Base-by-base conservation (phyloP, 768 basidiomycete genomes). In the Macrolepiota fuliginosa region DNA sequence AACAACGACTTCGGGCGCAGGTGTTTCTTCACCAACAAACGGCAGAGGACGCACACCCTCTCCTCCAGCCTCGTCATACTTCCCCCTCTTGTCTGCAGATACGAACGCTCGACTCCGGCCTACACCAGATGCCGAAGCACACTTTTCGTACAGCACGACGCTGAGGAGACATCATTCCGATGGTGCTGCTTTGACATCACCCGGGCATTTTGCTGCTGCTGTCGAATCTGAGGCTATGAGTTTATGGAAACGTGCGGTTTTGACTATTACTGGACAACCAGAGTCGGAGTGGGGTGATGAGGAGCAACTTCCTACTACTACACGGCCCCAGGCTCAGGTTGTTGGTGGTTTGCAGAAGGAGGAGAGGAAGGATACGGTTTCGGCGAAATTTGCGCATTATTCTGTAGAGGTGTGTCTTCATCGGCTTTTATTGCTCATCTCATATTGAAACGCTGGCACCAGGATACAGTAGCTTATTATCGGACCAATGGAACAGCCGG, bases 141-240 rank as follows among this genome's bases (percentile, higher is more conserved):
- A 94, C 68, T 94, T 94, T 67, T 87, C 91, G 1, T 93, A 91
- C 72, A 92, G 90, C 66, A 93, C 91, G 0, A 91, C 89, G 0
- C 78, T 94, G 19, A 76, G 91, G 29, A 72, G 92, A 58, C 92
- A 93, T 62, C 79, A 82, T 22, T 74, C 75, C 0, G 86, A 88
- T 19, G 73, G 71, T 24, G 69, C 72, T 22, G 76, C 79, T 0
- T 68, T 83, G 40, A 69, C 74, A 10, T 77, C 83, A n/a, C 82
- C 85, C 27, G 72, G 79, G 9, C 72, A 78, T 4, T 74, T 86
- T 17, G 82, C 81, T 9, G 76, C 75, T 29, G 79, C 74, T 9
- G 77, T 79, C 15, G 77, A 81, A n/a, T 76, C 79, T 7, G 80
- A 84, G 58, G 79, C 81, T 2, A 74, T 76, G 0, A 76, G 74